phyloP scores from a whole-genome alignment of 1,284 basidiomycete species.

The Psilocybe mexicana region DNA sequence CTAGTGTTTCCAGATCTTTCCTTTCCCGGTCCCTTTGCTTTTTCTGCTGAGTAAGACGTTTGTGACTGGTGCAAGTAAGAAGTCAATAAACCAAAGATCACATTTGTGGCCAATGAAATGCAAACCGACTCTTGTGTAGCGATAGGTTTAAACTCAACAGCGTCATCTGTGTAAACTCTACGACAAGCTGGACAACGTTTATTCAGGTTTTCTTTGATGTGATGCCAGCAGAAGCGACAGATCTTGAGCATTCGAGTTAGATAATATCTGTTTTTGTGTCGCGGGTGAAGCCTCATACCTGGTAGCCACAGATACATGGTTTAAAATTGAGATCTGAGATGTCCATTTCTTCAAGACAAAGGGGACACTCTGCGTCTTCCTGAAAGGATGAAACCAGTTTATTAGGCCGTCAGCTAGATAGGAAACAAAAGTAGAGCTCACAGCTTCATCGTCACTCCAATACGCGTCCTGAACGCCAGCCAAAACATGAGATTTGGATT shows the following conservation, averaged over 20 bases:
- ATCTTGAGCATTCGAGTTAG: conserved; percentile 60
- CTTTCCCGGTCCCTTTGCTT: conserved; percentile 94
- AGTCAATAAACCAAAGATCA: conserved; percentile 6
- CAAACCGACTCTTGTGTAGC: conserved; percentile 89
- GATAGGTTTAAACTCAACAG: conserved; percentile 95
- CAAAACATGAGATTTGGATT: conserved; percentile 81
- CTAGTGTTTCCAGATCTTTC: conserved; percentile 90
- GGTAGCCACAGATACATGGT: conserved; percentile 98
- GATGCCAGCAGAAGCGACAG: conserved; percentile 99
- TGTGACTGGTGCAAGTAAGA: conserved; percentile 63
- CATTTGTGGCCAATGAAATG: background rate
- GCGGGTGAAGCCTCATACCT: conserved; percentile 52
- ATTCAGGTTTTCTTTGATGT: conserved; percentile 96
- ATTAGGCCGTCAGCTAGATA: conserved; percentile 16
- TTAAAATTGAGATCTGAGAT: conserved; percentile 99
- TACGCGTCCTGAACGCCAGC: conserved; percentile 96
- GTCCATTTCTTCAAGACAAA: conserved; percentile 99
- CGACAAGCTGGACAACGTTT: conserved; percentile 97
- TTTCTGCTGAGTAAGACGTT: conserved; percentile 94
- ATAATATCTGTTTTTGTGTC: background rate
- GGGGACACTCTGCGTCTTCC: conserved; percentile 98
- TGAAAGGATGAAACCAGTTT: conserved; percentile 33
- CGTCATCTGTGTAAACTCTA: conserved; percentile 90
- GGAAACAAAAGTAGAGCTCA: conserved; percentile 28
- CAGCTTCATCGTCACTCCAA: conserved; percentile 94